These are phyloP conservation scores for Isatis lusitanica DNA, from an alignment of 441 rosid genomes.

Conservation along the genomic window DNA sequence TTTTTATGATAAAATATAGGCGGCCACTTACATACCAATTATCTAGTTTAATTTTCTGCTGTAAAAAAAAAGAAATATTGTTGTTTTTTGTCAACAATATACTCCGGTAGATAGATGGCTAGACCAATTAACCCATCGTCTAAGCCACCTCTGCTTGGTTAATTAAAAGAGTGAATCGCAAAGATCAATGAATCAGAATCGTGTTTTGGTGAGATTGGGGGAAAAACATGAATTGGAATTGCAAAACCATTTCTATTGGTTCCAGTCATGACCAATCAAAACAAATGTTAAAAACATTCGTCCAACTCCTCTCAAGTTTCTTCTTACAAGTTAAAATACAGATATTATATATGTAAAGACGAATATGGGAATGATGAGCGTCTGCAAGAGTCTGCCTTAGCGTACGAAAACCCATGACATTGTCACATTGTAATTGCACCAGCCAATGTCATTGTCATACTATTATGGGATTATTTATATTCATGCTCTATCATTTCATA, in stretches of 20 bases:
- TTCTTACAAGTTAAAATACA: not conserved
- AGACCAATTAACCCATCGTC: not conserved
- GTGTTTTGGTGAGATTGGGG: not conserved
- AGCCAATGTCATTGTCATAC: constrained; percentile 22
- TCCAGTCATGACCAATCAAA: not conserved
- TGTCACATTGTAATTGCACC: constrained; percentile 40
- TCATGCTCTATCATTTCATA: constrained; percentile 3
- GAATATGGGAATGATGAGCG: constrained; percentile 40
- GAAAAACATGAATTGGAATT: not conserved
- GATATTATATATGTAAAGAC: constrained; percentile 22
- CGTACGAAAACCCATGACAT: constrained; percentile 41
- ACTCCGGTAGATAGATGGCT: not conserved
- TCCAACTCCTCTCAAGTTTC: not conserved
- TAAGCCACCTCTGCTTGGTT: not conserved
- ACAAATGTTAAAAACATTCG: not conserved
- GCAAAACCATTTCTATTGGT: not conserved
- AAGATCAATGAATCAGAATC: not conserved
- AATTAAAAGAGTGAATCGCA: not conserved
- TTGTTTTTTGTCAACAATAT: not conserved
- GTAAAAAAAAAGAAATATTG: not conserved
- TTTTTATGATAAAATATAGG: not conserved
- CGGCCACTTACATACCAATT: not conserved
- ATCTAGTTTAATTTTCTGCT: not conserved
- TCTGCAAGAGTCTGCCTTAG: constrained; percentile 30
- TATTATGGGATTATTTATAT: not conserved